Percentiles rank a stretch among this genome's conserved stretches.
Conservation (phyloP, 192 early-diverging fungal species). For the Linnemannia hyalina region DNA sequence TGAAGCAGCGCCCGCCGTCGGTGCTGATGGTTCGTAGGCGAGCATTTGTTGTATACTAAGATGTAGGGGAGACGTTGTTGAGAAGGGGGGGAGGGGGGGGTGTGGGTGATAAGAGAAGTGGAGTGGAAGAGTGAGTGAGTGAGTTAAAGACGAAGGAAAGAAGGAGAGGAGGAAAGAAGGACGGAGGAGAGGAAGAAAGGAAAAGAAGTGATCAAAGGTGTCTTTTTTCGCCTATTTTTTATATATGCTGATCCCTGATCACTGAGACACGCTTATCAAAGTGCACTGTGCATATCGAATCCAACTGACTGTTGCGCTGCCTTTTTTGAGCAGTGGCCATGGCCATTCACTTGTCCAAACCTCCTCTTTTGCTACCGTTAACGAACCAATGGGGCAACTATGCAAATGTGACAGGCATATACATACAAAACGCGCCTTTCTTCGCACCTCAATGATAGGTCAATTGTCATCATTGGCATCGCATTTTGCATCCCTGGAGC, state of each 20-base stretch:
- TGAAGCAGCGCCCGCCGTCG: background rate
- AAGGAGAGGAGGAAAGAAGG: background rate
- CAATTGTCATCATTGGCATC: background rate
- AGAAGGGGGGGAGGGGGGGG: background rate
- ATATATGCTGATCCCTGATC: too few species aligned
- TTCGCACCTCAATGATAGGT: too few species aligned
- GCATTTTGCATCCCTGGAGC: background rate
- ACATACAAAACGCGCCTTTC: background rate
- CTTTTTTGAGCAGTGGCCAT: too few species aligned
- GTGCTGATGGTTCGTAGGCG: background rate
- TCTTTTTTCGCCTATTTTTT: too few species aligned
- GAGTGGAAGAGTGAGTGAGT: background rate
- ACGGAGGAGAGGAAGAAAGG: background rate
- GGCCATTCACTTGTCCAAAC: too few species aligned
- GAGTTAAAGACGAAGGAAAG: background rate
- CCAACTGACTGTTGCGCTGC: background rate
- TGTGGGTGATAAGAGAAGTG: background rate
- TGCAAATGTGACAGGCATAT: background rate
- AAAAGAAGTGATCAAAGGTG: too few species aligned
- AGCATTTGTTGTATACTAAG: conserved; percentile 10
- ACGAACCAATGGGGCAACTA: background rate
- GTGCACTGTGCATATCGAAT: too few species aligned
- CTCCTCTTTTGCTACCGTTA: background rate
- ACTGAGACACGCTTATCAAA: too few species aligned
- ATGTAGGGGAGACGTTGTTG: background rate